Percentiles rank a stretch among this genome's conserved stretches.
Conservation (phyloP, 2,329 filamentous ascomycete genomes). For the Cadophora malorum region DNA sequence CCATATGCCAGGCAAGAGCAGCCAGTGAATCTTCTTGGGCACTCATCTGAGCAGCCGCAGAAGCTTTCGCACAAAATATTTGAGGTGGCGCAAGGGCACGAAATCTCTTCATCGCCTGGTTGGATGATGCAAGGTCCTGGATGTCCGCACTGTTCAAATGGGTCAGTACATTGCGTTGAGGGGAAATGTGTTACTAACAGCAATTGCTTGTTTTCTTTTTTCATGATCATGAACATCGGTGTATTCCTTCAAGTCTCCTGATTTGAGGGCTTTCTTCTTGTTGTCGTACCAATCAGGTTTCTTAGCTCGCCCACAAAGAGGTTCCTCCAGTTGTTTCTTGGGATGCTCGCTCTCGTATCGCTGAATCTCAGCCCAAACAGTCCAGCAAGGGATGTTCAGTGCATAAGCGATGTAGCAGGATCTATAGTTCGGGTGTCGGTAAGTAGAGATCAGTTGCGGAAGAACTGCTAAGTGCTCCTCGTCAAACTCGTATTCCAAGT, state of each 20-base stretch:
- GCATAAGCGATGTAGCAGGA: slow-evolving; percentile 39
- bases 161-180: slow-evolving; percentile 54
- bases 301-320: slow-evolving; percentile 16
- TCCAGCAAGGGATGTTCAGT: slow-evolving; percentile 40
- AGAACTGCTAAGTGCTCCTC: slow-evolving; percentile 26
- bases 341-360: slow-evolving; percentile 17
- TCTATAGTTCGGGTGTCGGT: slow-evolving; percentile 28
- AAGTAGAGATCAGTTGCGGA: slow-evolving; percentile 31
- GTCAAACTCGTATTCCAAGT: slow-evolving; percentile 20
- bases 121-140: slow-evolving; percentile 65
- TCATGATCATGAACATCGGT: slow-evolving; percentile 40
- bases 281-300: slow-evolving; percentile 43
- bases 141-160: slow-evolving; percentile 65
- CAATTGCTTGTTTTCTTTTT: slow-evolving; percentile 52
- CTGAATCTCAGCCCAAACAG: slow-evolving; percentile 36
- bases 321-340: slow-evolving; percentile 6
- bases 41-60: slow-evolving; percentile 68
- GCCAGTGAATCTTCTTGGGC: slow-evolving; percentile 69
- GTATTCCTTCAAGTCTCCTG: slow-evolving; percentile 35
- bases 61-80: slow-evolving; percentile 75
- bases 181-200: slow-evolving; percentile 54
- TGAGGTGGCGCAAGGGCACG: slow-evolving; percentile 67
- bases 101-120: slow-evolving; percentile 44
- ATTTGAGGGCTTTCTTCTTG: slow-evolving; percentile 34
- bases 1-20: slow-evolving; percentile 69